phyloP scores from a whole-genome alignment of 2,329 filamentous ascomycete species.

The Aspergillus sp. region DNA sequence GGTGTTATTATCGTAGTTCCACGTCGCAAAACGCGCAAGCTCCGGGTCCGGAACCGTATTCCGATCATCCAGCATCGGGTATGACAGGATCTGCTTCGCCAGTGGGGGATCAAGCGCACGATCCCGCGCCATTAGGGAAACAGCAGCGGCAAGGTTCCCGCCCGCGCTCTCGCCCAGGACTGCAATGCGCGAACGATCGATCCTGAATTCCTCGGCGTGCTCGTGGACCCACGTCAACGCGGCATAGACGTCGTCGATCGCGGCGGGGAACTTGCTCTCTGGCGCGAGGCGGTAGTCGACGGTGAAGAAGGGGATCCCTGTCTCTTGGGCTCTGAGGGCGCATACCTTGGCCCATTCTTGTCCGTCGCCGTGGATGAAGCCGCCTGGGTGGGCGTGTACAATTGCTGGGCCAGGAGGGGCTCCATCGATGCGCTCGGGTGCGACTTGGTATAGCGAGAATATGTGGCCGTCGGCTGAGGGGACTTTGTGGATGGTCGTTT shows the following conservation, averaged over 20 bases:
- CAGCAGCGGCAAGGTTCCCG: conserved; percentile 15
- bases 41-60: not conserved
- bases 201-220: conserved; percentile 14
- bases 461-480: no score
- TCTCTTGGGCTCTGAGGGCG: not conserved
- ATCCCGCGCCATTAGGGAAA: conserved; percentile 5
- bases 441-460: no score
- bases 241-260: conserved; percentile 26
- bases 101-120: not conserved
- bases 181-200: conserved; percentile 18
- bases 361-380: no score
- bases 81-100: conserved; percentile 11
- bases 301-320: conserved; percentile 11
- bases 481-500: no score
- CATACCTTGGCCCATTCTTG: no score
- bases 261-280: conserved; percentile 22
- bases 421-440: no score
- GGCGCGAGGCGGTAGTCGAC: conserved; percentile 27
- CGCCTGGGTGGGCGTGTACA: no score
- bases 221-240: conserved; percentile 24
- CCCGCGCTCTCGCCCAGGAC: conserved; percentile 21
- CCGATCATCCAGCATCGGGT: conserved; percentile 13
- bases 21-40: not conserved
- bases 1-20: not conserved
- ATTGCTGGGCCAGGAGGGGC: no score